Percentiles rank a stretch among this genome's conserved stretches.
phyloP scores from a whole-genome alignment of 2,329 filamentous ascomycete species.

The Claviceps capensis region DNA sequence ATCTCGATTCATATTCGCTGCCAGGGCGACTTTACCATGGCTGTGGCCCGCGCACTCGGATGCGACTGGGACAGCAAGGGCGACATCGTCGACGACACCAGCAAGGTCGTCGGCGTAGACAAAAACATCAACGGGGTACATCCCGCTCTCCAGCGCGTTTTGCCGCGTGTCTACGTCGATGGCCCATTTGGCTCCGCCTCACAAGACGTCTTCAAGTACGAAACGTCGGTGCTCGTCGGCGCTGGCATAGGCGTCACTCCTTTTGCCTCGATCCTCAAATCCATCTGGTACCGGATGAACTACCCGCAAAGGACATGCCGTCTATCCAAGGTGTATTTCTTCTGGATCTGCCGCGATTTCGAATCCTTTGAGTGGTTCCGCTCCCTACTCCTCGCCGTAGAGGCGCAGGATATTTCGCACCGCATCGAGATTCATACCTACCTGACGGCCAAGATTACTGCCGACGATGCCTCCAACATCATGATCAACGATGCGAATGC shows the following conservation, averaged over 20 bases:
- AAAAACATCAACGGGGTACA: slow-evolving; percentile 46
- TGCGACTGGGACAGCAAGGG: slow-evolving; percentile 52
- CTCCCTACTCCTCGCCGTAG: slow-evolving; percentile 69
- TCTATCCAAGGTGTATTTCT: slow-evolving; percentile 79
- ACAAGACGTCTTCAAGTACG: slow-evolving; percentile 83
- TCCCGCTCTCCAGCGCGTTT: slow-evolving; percentile 55
- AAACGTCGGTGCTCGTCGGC: slow-evolving; percentile 64
- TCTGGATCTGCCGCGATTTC: slow-evolving; percentile 84
- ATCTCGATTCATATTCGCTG: slow-evolving; percentile 77
- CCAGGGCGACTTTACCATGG: slow-evolving; percentile 68
- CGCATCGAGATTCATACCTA: slow-evolving; percentile 85
- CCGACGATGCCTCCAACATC: slow-evolving; percentile 76
- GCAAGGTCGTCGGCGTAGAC: slow-evolving; percentile 57
- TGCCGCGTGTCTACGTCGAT: slow-evolving; percentile 71
- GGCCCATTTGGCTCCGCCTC: slow-evolving; percentile 78
- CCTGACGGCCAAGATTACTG: slow-evolving; percentile 75
- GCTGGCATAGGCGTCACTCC: slow-evolving; percentile 79
- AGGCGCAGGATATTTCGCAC: slow-evolving; percentile 71
- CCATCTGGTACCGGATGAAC: slow-evolving; percentile 89
- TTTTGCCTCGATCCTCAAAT: slow-evolving; percentile 77
- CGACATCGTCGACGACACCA: slow-evolving; percentile 35
- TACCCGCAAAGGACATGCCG: slow-evolving; percentile 69
- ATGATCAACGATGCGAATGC: slow-evolving; percentile 85
- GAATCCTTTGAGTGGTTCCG: slow-evolving; percentile 85
- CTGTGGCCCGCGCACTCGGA: slow-evolving; percentile 55